Evolutionary conservation across 192 early-diverging fungal species (phyloP).

Genomic region (Podila verticillata): DNA sequence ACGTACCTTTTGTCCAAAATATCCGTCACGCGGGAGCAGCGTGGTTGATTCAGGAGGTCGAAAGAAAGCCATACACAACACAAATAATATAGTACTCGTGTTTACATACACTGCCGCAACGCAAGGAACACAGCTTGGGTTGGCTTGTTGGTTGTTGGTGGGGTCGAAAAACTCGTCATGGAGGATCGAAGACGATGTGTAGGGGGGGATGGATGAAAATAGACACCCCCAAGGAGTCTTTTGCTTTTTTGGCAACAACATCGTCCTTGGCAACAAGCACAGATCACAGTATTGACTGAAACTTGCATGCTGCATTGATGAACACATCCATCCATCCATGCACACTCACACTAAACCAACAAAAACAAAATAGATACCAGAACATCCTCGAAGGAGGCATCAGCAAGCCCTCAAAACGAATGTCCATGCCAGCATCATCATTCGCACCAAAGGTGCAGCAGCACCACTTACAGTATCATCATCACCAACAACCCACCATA

Average conservation of each 20-base stretch:
- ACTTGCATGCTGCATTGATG: no score
- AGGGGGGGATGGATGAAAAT: not conserved
- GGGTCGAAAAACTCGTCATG: no score
- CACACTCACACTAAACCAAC: not conserved
- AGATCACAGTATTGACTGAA: not conserved
- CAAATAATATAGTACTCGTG: no score
- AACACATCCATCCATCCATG: no score
- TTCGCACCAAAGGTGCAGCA: not conserved
- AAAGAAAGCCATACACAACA: no score
- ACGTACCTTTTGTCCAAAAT: no score
- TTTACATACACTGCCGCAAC: no score
- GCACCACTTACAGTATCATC: not conserved
- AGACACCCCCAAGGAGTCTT: not conserved
- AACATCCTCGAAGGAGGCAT: constrained; percentile 50
- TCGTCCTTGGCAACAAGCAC: not conserved
- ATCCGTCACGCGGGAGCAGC: no score
- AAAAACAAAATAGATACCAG: constrained; percentile 35
- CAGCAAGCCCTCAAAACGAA: constrained; percentile 43
- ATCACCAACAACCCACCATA: constrained; percentile 4
- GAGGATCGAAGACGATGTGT: not conserved
- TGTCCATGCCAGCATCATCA: constrained; percentile 37
- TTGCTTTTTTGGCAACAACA: not conserved
- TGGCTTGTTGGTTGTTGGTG: no score
- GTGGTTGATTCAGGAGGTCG: no score
- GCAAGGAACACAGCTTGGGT: no score